Evolutionary conservation across 192 early-diverging fungal genomes (phyloP).

Genomic region (Coemansia sp.): DNA sequence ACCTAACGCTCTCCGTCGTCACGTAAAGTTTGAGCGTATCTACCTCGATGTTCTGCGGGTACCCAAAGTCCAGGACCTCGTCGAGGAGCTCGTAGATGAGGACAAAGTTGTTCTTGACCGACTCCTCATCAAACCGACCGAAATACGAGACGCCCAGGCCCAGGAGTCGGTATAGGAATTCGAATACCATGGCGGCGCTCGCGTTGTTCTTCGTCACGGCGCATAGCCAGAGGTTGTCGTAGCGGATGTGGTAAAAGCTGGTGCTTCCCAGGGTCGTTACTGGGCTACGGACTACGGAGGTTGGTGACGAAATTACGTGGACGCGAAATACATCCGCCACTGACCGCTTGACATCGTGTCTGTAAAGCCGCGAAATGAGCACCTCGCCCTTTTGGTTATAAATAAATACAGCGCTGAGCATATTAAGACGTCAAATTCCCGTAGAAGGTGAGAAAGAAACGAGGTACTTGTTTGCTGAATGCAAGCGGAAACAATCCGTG

Average conservation of each 20-base stretch:
- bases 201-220: constrained; percentile 76
- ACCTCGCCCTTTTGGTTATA: constrained; percentile 99
- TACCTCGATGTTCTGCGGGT: constrained; percentile 83
- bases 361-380: constrained; percentile 92
- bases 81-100: constrained; percentile 84
- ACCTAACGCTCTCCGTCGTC: constrained; percentile 83
- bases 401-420: constrained; percentile 95
- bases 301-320: constrained; percentile 90
- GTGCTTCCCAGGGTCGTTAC: constrained; percentile 87
- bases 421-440: constrained; percentile 24
- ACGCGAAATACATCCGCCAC: constrained; percentile 96
- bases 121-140: constrained; percentile 79
- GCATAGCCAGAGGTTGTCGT: constrained; percentile 96
- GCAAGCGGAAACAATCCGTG: too few relatives aligned
- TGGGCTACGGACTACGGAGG: constrained; percentile 72
- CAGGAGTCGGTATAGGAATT: constrained; percentile 72
- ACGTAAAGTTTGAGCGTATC: constrained; percentile 85
- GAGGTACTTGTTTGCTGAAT: too few relatives aligned
- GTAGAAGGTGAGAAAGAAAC: neutral
- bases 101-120: constrained; percentile 86
- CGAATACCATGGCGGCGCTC: constrained; percentile 80
- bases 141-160: constrained; percentile 78
- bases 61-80: constrained; percentile 86
- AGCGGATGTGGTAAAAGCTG: constrained; percentile 94
- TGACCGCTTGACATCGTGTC: constrained; percentile 96